phyloP scores from a whole-genome alignment of 352 stramenopile genomes.

The Phytophthora lateralis region DNA sequence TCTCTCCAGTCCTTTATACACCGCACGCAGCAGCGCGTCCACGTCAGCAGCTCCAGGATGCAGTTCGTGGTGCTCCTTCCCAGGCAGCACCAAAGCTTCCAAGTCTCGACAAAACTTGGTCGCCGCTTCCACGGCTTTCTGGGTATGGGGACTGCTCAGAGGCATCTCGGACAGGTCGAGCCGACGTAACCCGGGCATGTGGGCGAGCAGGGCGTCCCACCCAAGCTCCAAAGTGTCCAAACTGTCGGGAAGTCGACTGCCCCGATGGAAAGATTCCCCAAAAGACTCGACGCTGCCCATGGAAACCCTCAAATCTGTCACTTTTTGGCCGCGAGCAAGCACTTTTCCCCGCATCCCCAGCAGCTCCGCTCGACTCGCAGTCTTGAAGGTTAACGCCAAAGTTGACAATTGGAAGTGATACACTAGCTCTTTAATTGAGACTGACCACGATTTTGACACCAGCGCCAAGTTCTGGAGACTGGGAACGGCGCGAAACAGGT shows the following conservation, averaged over 20 bases:
- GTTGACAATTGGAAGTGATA: slow-evolving; percentile 15
- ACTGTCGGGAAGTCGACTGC: slow-evolving; percentile 18
- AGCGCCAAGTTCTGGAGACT: slow-evolving; percentile 23
- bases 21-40: slow-evolving; percentile 12
- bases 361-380: slow-evolving; percentile 25
- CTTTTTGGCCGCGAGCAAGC: slow-evolving; percentile 12
- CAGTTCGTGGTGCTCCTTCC: slow-evolving; percentile 14
- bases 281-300: slow-evolving; percentile 26
- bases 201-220: slow-evolving; percentile 25
- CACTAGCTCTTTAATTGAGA: slow-evolving; percentile 26
- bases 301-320: slow-evolving; percentile 33
- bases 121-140: slow-evolving; percentile 22
- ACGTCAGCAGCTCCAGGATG: slow-evolving; percentile 1
- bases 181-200: slow-evolving; percentile 15
- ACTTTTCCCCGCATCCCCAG: slow-evolving; percentile 12
- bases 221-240: slow-evolving; percentile 31
- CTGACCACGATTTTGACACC: slow-evolving; percentile 29
- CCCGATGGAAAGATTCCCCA: slow-evolving; percentile 23
- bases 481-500: background rate
- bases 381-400: slow-evolving; percentile 32
- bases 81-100: slow-evolving; percentile 32
- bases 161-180: slow-evolving; percentile 39
- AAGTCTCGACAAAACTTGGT: slow-evolving; percentile 27
- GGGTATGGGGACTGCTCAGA: slow-evolving; percentile 15
- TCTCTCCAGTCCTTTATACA: slow-evolving; percentile 31